phyloP scores from a whole-genome alignment of 148 eudicot species.

The Rhododendron mucronatum region DNA sequence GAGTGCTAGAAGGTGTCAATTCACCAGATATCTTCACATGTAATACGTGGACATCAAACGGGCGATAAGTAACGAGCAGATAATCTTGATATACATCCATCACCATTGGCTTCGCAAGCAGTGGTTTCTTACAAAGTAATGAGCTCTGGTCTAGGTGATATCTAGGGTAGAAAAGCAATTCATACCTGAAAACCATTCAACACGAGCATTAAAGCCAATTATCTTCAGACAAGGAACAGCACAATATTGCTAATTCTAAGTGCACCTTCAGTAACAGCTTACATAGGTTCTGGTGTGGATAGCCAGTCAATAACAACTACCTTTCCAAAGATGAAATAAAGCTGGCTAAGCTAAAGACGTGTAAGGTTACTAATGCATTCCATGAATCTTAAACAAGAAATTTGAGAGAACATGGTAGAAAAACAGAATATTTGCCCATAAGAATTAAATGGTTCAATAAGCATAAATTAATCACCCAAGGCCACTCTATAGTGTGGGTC shows the following conservation, averaged over 20 bases:
- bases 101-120: slow-evolving; percentile 86
- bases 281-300: background rate
- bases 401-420: background rate
- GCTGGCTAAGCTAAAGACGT: background rate
- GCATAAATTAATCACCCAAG: background rate
- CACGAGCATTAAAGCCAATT: background rate
- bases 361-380: background rate
- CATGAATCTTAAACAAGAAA: background rate
- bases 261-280: slow-evolving; percentile 3
- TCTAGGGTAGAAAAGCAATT: slow-evolving; percentile 93
- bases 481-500: background rate
- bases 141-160: slow-evolving; percentile 99
- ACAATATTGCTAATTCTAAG: background rate
- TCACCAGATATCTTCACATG: slow-evolving; percentile 85
- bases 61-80: slow-evolving; percentile 84
- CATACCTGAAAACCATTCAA: slow-evolving; percentile 65
- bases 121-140: slow-evolving; percentile 65
- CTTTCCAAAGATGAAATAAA: background rate
- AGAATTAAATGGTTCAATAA: background rate
- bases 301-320: background rate
- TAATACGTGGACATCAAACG: slow-evolving; percentile 88
- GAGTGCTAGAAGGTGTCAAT: slow-evolving; percentile 71
- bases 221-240: background rate
- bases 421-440: slow-evolving; percentile 1
- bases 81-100: slow-evolving; percentile 94